These are phyloP conservation scores for Verticillium dahliae DNA, from an alignment of 2,329 filamentous ascomycete species.

Conservation along the genomic window DNA sequence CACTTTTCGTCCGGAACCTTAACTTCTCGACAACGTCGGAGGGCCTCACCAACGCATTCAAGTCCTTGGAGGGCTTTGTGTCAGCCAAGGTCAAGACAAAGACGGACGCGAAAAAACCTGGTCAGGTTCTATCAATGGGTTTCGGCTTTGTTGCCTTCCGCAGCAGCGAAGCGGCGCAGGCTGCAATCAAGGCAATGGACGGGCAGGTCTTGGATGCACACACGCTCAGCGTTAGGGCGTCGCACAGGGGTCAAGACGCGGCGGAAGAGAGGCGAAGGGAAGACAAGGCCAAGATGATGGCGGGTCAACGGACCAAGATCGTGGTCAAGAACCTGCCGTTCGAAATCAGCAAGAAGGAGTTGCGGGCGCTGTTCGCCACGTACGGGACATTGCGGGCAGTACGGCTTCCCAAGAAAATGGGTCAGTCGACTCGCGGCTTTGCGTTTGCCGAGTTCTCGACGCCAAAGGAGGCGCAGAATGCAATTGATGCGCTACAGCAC, in stretches of 20 bases:
- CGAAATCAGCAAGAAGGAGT: slow-evolving; percentile 87
- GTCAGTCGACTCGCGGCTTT: slow-evolving; percentile 82
- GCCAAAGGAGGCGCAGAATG: slow-evolving; percentile 80
- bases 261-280: slow-evolving; percentile 80
- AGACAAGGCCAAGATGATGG: slow-evolving; percentile 74
- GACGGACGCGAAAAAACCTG: slow-evolving; percentile 82
- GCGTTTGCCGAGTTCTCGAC: slow-evolving; percentile 96
- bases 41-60: slow-evolving; percentile 70
- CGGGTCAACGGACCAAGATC: slow-evolving; percentile 78
- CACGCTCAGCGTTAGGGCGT: slow-evolving; percentile 75
- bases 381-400: slow-evolving; percentile 92
- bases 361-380: slow-evolving; percentile 75
- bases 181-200: slow-evolving; percentile 80
- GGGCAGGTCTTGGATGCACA: slow-evolving; percentile 83
- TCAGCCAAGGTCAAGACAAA: slow-evolving; percentile 90
- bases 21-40: slow-evolving; percentile 83
- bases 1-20: slow-evolving; percentile 88
- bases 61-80: slow-evolving; percentile 77
- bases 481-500: slow-evolving; percentile 82
- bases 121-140: slow-evolving; percentile 88
- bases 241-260: slow-evolving; percentile 80
- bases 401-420: slow-evolving; percentile 91
- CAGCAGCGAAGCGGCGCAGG: slow-evolving; percentile 68
- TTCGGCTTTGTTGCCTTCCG: slow-evolving; percentile 93
- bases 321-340: slow-evolving; percentile 98